phyloP scores from a whole-genome alignment of 2,329 filamentous ascomycete species.

The Fusarium nelsonii region DNA sequence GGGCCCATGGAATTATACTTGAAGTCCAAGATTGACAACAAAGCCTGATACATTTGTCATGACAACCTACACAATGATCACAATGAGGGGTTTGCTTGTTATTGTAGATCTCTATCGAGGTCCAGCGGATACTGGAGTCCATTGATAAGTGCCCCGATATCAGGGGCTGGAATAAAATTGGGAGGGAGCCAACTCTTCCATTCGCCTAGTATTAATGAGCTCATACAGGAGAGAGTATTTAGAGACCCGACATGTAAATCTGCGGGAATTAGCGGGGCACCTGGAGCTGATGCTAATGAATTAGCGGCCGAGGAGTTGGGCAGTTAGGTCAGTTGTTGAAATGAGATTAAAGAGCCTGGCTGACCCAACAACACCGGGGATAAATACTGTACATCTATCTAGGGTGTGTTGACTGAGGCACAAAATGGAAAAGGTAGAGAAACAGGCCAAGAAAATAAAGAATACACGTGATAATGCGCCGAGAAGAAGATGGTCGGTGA shows the following conservation, averaged over 20 bases:
- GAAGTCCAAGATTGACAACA: background rate
- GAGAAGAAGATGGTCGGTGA: conserved; percentile 8
- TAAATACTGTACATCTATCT: background rate
- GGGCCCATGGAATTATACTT: background rate
- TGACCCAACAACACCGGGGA: background rate
- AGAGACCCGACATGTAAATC: background rate
- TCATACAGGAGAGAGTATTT: background rate
- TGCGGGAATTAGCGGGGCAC: conserved; percentile 15
- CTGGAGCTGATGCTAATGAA: background rate
- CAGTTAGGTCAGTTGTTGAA: background rate
- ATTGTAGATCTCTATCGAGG: conserved; percentile 17
- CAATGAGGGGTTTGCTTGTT: background rate
- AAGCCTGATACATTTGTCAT: background rate
- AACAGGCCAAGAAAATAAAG: conserved; percentile 1
- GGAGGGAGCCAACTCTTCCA: conserved; percentile 36
- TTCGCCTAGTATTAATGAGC: conserved; percentile 8
- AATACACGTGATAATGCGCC: conserved; percentile 22
- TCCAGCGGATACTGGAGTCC: background rate
- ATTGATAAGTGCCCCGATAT: conserved; percentile 9
- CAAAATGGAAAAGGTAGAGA: background rate
- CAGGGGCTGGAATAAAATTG: conserved; percentile 32
- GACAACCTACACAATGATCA: background rate
- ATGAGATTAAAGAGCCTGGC: conserved; percentile 15
- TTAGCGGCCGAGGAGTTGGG: conserved; percentile 14
- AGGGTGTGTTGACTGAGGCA: background rate